Evolutionary conservation across 73 alveolate genomes (phyloP).

Genomic region (Paramecium primaurelia): DNA sequence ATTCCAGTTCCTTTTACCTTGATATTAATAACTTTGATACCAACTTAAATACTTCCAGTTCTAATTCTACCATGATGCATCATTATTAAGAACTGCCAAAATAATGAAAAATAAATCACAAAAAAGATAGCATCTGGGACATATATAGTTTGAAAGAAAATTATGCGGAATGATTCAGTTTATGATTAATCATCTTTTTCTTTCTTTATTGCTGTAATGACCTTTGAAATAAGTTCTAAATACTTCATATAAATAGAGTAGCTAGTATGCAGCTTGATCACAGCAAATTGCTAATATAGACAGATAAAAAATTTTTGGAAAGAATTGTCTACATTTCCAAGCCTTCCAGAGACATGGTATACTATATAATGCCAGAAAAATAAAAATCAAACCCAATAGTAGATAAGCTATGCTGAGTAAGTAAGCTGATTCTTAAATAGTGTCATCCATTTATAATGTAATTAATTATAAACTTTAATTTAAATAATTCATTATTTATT

Average conservation of each 20-base stretch:
- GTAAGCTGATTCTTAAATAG: background rate
- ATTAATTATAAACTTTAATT: background rate
- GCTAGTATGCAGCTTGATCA: background rate
- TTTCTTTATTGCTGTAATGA: background rate
- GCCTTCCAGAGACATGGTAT: background rate
- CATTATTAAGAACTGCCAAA: constrained; percentile 33
- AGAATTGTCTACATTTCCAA: background rate
- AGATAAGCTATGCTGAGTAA: background rate
- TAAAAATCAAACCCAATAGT: constrained; percentile 15
- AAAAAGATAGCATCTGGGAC: constrained; percentile 44
- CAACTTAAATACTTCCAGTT: background rate
- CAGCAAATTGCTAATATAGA: background rate
- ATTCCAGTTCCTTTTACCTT: constrained; percentile 32
- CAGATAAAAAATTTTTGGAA: constrained; percentile 3
- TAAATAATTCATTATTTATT: background rate
- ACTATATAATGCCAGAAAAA: background rate
- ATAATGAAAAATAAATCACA: background rate
- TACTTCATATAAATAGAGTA: background rate
- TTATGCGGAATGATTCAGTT: background rate
- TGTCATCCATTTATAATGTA: background rate
- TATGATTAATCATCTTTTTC: background rate
- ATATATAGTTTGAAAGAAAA: background rate
- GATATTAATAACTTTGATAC: background rate
- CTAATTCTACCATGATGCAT: constrained; percentile 10
- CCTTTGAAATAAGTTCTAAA: background rate